Evolutionary conservation across 805 yeast species (phyloP).

Genomic region (Myxozyma udenii): DNA sequence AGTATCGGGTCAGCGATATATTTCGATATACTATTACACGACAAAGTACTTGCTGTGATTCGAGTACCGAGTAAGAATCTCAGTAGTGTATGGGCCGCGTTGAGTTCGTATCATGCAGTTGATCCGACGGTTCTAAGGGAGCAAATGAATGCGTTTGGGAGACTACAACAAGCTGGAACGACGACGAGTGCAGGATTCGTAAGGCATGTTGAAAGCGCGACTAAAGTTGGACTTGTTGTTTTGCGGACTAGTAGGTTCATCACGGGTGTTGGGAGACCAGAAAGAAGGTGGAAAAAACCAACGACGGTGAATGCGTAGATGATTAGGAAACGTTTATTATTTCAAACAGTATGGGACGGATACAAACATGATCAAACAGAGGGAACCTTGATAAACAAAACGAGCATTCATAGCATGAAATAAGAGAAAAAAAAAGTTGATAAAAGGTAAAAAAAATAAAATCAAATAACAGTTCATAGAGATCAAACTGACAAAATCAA

Average conservation of each 20-base stretch:
- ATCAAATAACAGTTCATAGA: background rate
- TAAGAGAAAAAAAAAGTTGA: background rate
- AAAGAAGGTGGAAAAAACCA: slow-evolving; percentile 18
- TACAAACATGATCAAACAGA: background rate
- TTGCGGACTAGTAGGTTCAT: slow-evolving; percentile 4
- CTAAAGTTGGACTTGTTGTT: slow-evolving; percentile 9
- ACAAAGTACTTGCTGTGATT: background rate
- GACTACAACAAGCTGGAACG: background rate
- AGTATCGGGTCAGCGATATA: slow-evolving; percentile 15
- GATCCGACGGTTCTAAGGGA: slow-evolving; percentile 2
- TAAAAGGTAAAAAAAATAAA: background rate
- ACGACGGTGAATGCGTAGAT: background rate
- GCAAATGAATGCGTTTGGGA: background rate
- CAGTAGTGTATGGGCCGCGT: slow-evolving; percentile 15
- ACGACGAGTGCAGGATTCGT: background rate
- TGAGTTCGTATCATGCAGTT: slow-evolving; percentile 10
- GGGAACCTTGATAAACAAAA: background rate
- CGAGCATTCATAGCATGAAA: background rate
- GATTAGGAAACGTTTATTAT: background rate
- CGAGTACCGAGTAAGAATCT: slow-evolving; percentile 14
- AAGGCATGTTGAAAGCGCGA: slow-evolving; percentile 1
- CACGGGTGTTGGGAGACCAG: slow-evolving; percentile 16
- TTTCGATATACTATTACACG: slow-evolving; percentile 13
- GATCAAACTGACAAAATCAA: background rate
- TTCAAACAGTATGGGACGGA: background rate